Percentiles rank a stretch among this genome's conserved stretches.
These are phyloP conservation scores for Sporormia fimetaria DNA, from an alignment of 495 filamentous ascomycete genomes.

Conservation along the genomic window DNA sequence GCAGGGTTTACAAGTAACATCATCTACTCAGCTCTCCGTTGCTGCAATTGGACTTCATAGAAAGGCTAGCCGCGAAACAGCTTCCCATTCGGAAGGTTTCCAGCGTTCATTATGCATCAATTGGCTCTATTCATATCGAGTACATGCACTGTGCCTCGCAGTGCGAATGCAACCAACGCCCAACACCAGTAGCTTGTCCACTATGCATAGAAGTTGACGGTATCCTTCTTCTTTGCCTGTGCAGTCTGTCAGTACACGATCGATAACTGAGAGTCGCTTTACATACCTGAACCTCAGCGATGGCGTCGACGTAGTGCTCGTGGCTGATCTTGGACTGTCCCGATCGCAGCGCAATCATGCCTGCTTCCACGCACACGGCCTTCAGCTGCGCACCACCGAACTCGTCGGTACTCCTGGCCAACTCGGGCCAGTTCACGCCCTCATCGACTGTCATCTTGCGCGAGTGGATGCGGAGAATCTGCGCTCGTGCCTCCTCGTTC, in stretches of 20 bases:
- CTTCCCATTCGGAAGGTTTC: no score
- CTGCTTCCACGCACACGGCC: constrained; percentile 96
- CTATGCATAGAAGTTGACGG: constrained; percentile 38
- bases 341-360: constrained; percentile 94
- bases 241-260: constrained; percentile 5
- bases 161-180: constrained; percentile 8
- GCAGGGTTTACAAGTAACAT: no score
- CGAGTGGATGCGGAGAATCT: constrained; percentile 95
- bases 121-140: constrained; percentile 21
- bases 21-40: no score
- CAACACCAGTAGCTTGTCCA: not conserved
- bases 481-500: constrained; percentile 96
- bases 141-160: constrained; percentile 11
- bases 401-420: constrained; percentile 96
- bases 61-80: no score
- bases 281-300: constrained; percentile 73
- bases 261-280: not conserved
- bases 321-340: constrained; percentile 91
- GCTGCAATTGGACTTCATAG: no score
- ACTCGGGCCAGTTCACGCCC: constrained; percentile 88
- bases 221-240: constrained; percentile 87
- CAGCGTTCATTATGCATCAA: no score
- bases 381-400: constrained; percentile 97
- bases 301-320: constrained; percentile 98
- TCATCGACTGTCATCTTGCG: constrained; percentile 96